Conservation (phyloP, 202 grass and related monocot species). For the Zoysia matrella region DNA sequence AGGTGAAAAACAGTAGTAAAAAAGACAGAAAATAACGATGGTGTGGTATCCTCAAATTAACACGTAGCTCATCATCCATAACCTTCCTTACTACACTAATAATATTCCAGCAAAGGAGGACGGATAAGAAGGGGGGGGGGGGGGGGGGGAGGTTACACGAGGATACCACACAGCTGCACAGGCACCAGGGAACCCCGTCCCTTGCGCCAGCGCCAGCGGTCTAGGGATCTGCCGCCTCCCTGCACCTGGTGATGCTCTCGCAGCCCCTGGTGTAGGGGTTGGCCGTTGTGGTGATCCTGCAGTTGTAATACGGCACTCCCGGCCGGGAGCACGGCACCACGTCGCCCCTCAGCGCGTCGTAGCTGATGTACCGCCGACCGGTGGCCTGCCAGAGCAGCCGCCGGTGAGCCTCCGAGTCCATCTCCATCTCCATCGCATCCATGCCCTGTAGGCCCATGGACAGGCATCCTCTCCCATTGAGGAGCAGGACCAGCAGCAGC, state of each 20-base stretch:
- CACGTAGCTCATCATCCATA: neutral
- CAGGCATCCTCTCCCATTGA: conserved; percentile 26
- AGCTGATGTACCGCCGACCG: conserved; percentile 74
- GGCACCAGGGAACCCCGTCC: neutral
- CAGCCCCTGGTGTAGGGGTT: no score
- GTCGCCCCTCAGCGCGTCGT: no score
- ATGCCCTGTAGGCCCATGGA: conserved; percentile 26
- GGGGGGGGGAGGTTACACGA: neutral
- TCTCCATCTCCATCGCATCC: conserved; percentile 50
- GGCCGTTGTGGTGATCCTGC: no score
- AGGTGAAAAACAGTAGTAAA: neutral
- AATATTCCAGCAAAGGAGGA: conserved; percentile 38
- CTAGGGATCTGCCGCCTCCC: conserved; percentile 56
- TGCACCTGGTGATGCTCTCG: neutral
- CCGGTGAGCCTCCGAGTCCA: conserved; percentile 51
- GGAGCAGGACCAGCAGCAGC: conserved; percentile 26
- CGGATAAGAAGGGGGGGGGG: neutral
- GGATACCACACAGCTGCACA: neutral
- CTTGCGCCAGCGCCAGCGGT: neutral
- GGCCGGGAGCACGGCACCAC: no score
- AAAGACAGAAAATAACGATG: neutral
- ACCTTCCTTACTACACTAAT: no score
- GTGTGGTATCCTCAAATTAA: neutral
- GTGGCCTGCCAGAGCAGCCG: conserved; percentile 55
- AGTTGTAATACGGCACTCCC: no score